phyloP scores from a whole-genome alignment of 768 basidiomycete genomes.

The Holtermanniella nyarrowii region DNA sequence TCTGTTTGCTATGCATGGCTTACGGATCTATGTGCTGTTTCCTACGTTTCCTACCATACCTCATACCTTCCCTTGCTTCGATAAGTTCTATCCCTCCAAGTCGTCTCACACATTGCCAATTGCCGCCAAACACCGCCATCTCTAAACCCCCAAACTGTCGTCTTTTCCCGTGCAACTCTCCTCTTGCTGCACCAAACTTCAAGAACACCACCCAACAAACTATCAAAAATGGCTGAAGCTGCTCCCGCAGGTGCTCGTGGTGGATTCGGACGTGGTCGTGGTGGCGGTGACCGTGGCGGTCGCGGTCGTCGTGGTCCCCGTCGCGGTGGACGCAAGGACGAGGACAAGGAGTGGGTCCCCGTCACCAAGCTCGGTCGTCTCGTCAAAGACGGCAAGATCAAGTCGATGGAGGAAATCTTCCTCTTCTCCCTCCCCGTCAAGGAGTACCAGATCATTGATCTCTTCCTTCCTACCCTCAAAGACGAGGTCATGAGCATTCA shows the following conservation, averaged over 20 bases:
- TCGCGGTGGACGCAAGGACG: slow-evolving; percentile 95
- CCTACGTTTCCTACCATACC: too few relatives aligned
- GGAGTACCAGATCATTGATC: slow-evolving; percentile 99
- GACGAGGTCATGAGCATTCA: slow-evolving; percentile 96
- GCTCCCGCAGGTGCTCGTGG: slow-evolving; percentile 81
- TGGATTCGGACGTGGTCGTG: slow-evolving; percentile 70
- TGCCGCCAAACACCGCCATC: too few relatives aligned
- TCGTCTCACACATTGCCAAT: too few relatives aligned
- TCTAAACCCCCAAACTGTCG: too few relatives aligned
- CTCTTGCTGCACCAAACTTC: too few relatives aligned
- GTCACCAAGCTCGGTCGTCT: slow-evolving; percentile 99
- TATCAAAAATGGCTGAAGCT: slow-evolving; percentile 49
- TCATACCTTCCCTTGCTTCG: too few relatives aligned
- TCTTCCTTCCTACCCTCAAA: slow-evolving; percentile 98
- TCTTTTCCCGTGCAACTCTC: too few relatives aligned
- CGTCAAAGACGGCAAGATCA: slow-evolving; percentile 99
- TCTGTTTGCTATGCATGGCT: too few relatives aligned
- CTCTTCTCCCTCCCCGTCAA: slow-evolving; percentile 99
- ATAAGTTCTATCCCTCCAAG: too few relatives aligned
- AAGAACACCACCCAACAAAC: too few relatives aligned
- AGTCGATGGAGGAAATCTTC: slow-evolving; percentile 99
- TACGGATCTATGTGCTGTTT: too few relatives aligned
- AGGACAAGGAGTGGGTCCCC: slow-evolving; percentile 99
- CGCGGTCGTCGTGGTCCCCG: slow-evolving; percentile 66
- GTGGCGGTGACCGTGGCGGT: slow-evolving; percentile 46